phyloP scores from a whole-genome alignment of 2,329 filamentous ascomycete genomes.

The Hymenoscyphus occultus region DNA sequence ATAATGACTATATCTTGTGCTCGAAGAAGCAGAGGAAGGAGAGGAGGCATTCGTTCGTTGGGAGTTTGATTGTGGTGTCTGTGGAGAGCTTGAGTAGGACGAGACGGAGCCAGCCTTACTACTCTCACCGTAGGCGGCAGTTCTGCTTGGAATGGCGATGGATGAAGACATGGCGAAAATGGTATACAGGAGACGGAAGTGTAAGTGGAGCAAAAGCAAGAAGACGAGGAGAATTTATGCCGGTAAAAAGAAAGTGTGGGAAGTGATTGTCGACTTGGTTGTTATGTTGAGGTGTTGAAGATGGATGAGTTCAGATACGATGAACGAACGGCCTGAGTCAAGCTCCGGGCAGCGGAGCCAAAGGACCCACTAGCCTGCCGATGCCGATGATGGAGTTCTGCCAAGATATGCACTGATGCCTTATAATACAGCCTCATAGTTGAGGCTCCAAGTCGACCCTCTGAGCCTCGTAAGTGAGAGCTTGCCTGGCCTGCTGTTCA shows the following conservation, averaged over 20 bases:
- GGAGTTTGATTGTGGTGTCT: conserved; percentile 46
- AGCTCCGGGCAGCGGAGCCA: conserved; percentile 2
- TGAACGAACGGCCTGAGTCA: conserved; percentile 8
- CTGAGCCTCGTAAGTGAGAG: conserved; percentile 4
- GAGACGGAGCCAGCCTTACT: conserved; percentile 52
- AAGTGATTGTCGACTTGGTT: conserved; percentile 1
- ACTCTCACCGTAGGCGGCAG: conserved; percentile 37
- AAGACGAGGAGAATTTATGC: not conserved
- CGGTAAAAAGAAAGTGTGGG: not conserved
- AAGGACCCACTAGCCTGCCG: not conserved
- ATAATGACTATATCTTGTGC: conserved; percentile 46
- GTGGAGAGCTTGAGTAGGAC: conserved; percentile 55
- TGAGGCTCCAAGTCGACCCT: not conserved
- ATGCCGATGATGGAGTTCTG: not conserved
- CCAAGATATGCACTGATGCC: not conserved
- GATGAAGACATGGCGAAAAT: conserved; percentile 55
- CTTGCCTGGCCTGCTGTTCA: conserved; percentile 8
- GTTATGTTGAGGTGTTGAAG: not conserved
- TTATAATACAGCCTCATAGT: not conserved
- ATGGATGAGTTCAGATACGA: not conserved
- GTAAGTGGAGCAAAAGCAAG: not conserved
- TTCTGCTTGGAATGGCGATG: conserved; percentile 61
- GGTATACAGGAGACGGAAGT: not conserved
- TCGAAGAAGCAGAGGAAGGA: conserved; percentile 38
- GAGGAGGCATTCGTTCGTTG: conserved; percentile 42